Evolutionary conservation across 2,329 filamentous ascomycete species (phyloP).

Genomic region (Fulvia fulva): DNA sequence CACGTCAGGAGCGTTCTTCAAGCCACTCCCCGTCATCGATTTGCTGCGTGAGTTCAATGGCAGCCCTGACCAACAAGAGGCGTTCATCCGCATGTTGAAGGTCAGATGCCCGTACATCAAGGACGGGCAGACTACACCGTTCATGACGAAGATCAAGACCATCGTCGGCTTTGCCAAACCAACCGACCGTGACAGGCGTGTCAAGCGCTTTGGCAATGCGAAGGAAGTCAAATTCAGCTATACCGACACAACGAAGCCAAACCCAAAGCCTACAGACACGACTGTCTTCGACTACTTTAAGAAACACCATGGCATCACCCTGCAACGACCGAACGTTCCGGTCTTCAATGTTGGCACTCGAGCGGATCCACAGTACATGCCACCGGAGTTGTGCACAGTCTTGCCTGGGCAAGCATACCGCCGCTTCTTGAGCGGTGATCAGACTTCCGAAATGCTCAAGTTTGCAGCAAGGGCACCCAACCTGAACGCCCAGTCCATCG

Average conservation of each 20-base stretch:
- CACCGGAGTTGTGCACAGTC: constrained; percentile 63
- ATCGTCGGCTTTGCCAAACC: constrained; percentile 45
- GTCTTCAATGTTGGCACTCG: constrained; percentile 60
- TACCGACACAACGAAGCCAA: constrained; percentile 13
- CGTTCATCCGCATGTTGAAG: constrained; percentile 30
- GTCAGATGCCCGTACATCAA: constrained; percentile 26
- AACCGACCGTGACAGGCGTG: constrained; percentile 17
- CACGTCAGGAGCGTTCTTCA: constrained; percentile 56
- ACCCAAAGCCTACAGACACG: constrained; percentile 39
- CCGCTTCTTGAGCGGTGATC: constrained; percentile 54
- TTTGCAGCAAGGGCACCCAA: constrained; percentile 67
- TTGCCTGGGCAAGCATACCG: constrained; percentile 61
- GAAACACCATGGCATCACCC: constrained; percentile 38
- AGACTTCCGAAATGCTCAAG: constrained; percentile 66
- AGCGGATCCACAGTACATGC: constrained; percentile 59
- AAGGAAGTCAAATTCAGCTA: constrained; percentile 50
- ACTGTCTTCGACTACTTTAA: constrained; percentile 52
- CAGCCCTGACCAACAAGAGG: constrained; percentile 20
- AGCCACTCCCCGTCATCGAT: constrained; percentile 30
- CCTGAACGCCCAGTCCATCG: constrained; percentile 64
- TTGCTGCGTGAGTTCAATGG: constrained; percentile 36
- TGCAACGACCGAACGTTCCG: constrained; percentile 49
- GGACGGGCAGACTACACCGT: constrained; percentile 20
- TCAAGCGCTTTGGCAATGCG: constrained; percentile 35
- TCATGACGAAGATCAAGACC: constrained; percentile 38